Conservation (phyloP, 1,284 basidiomycete genomes). For the Meripilus lineatus region DNA sequence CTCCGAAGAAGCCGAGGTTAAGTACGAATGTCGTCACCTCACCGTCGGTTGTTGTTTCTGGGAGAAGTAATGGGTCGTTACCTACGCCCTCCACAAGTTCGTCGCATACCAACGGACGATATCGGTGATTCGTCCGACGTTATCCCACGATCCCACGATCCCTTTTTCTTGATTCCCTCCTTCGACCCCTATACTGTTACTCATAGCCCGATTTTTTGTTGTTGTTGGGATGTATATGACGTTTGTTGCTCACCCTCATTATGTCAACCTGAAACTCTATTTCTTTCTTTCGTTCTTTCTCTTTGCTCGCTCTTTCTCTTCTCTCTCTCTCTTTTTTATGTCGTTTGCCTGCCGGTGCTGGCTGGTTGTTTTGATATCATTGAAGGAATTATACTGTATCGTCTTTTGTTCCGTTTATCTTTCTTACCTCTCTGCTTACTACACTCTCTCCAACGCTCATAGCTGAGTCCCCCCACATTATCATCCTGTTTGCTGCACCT, state of each 20-base stretch:
- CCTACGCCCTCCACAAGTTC: constrained; percentile 22
- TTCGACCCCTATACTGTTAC: too few relatives aligned
- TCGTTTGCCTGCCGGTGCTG: not conserved
- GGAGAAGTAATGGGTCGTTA: constrained; percentile 18
- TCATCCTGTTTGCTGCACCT: not conserved
- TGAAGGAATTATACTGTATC: too few relatives aligned
- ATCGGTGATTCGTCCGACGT: constrained; percentile 22
- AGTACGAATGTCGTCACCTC: constrained; percentile 14
- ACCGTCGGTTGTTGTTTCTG: constrained; percentile 12
- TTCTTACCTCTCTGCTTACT: too few relatives aligned
- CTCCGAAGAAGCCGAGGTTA: constrained; percentile 26
- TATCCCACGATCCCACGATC: not conserved
- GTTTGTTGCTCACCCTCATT: not conserved
- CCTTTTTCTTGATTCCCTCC: not conserved
- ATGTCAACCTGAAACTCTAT: not conserved
- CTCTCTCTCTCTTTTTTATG: not conserved
- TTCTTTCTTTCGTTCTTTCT: not conserved
- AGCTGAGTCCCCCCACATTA: too few relatives aligned
- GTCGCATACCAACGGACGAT: constrained; percentile 27
- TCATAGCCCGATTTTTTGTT: too few relatives aligned
- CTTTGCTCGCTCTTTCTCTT: not conserved
- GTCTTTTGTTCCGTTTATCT: too few relatives aligned
- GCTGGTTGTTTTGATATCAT: too few relatives aligned
- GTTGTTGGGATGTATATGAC: not conserved
- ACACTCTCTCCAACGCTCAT: too few relatives aligned